Percentiles rank a stretch among this genome's conserved stretches.
phyloP scores from a whole-genome alignment of 306 rosid genomes.

The Rubus parviflorus region DNA sequence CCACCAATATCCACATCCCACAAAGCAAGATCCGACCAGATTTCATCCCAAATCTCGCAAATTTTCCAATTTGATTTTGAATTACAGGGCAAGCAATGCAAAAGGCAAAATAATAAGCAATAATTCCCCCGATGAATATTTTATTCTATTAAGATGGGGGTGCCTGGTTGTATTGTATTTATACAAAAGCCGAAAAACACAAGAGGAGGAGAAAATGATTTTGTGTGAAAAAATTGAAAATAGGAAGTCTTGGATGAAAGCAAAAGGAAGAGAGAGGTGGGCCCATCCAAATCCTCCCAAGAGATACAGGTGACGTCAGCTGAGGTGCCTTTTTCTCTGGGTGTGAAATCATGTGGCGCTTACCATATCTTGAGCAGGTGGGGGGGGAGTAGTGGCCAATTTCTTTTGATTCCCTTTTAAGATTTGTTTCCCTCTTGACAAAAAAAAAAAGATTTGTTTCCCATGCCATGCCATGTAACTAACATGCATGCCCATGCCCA shows the following conservation, averaged over 20 bases:
- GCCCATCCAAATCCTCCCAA: constrained; percentile 61
- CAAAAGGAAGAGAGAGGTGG: constrained; percentile 29
- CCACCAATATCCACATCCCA: constrained; percentile 74
- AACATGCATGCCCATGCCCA: constrained; percentile 13
- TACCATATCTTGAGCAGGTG: constrained; percentile 69
- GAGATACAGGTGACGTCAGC: constrained; percentile 95
- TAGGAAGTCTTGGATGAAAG: constrained; percentile 32
- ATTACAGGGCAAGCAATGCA: constrained; percentile 74
- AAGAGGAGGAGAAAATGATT: too few species aligned
- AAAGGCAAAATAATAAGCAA: constrained; percentile 27
- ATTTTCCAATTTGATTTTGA: constrained; percentile 69
- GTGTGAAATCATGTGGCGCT: constrained; percentile 75
- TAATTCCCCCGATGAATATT: constrained; percentile 23
- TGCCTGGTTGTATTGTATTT: too few species aligned
- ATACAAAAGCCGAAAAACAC: too few species aligned
- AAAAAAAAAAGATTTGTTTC: constrained; percentile 90
- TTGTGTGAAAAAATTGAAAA: background rate
- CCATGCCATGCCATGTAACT: constrained; percentile 46
- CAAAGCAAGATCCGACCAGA: constrained; percentile 99
- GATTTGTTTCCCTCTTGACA: constrained; percentile 96
- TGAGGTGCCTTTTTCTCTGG: constrained; percentile 32
- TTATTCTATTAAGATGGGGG: too few species aligned
- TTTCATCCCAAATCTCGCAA: constrained; percentile 84
- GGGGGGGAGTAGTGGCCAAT: constrained; percentile 67
- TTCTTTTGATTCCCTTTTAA: constrained; percentile 72